phyloP scores from a whole-genome alignment of 371 early-diverging fungal genomes.

The Mucor velutinosus region DNA sequence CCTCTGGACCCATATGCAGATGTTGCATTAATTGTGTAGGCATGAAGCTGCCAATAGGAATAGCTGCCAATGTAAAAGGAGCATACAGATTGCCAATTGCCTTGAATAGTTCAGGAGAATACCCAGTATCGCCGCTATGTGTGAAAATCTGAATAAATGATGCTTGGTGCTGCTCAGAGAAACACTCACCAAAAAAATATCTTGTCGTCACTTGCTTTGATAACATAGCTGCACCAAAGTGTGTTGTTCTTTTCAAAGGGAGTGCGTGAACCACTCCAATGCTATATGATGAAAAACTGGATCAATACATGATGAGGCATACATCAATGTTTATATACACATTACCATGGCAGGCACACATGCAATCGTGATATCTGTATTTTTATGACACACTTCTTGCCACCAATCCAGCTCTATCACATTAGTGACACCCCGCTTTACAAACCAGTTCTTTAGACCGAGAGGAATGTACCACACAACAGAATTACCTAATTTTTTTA shows the following conservation, averaged over 20 bases:
- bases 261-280: conserved; percentile 63
- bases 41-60: conserved; percentile 65
- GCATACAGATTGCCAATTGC: conserved; percentile 59
- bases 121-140: conserved; percentile 61
- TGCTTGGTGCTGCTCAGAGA: not conserved
- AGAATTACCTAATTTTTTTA: conserved; percentile 51
- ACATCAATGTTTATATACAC: conserved; percentile 1
- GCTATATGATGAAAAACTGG: conserved; percentile 24
- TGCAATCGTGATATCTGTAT: conserved; percentile 45
- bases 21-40: conserved; percentile 57
- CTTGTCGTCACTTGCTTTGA: conserved; percentile 40
- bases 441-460: conserved; percentile 57
- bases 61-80: conserved; percentile 58
- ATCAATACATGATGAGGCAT: not conserved
- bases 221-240: conserved; percentile 63
- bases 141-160: not conserved
- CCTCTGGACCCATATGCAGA: conserved; percentile 61
- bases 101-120: conserved; percentile 55
- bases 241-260: conserved; percentile 63
- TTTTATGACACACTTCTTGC: conserved; percentile 54
- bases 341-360: conserved; percentile 58
- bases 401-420: conserved; percentile 69
- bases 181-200: conserved; percentile 58
- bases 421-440: conserved; percentile 40
- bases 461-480: conserved; percentile 67